phyloP scores from a whole-genome alignment of 2,329 filamentous ascomycete genomes.

The Colletotrichum navitas region DNA sequence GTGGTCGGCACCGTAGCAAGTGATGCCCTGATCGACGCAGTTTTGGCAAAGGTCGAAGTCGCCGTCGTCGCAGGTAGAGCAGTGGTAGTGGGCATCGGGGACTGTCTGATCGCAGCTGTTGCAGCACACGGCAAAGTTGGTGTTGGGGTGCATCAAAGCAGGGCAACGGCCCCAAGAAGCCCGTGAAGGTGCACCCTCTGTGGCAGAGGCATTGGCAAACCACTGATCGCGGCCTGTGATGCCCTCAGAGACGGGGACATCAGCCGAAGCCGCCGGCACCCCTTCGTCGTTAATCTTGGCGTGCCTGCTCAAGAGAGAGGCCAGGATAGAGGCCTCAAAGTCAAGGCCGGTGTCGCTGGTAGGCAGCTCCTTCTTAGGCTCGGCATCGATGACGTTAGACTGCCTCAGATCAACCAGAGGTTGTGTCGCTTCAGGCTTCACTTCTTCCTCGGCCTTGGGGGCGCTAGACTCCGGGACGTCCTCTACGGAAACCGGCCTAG shows the following conservation, averaged over 20 bases:
- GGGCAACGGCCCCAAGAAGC: conserved; percentile 32
- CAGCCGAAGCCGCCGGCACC: conserved; percentile 26
- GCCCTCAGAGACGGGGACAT: conserved; percentile 46
- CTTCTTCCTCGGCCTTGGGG: conserved; percentile 44
- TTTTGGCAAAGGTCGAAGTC: conserved; percentile 92
- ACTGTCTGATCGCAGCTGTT: conserved; percentile 88
- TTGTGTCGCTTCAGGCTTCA: conserved; percentile 21
- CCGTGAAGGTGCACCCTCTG: conserved; percentile 17
- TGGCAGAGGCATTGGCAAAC: conserved; percentile 46
- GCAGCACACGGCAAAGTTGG: conserved; percentile 88
- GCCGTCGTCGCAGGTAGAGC: conserved; percentile 90
- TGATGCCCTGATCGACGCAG: conserved; percentile 81
- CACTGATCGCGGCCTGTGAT: conserved; percentile 49
- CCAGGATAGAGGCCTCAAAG: conserved; percentile 42
- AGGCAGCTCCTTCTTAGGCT: conserved; percentile 39
- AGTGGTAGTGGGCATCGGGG: conserved; percentile 90
- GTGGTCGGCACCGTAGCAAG: conserved; percentile 84
- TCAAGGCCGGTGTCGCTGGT: conserved; percentile 39
- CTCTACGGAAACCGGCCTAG: conserved; percentile 63
- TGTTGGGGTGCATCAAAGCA: conserved; percentile 44
- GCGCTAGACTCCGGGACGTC: conserved; percentile 58
- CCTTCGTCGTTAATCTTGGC: conserved; percentile 39
- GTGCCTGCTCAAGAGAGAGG: conserved; percentile 41
- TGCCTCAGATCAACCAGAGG: conserved; percentile 46
- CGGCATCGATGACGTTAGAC: conserved; percentile 15